Conservation (phyloP, 148 eudicot species). For the Cornus kousa region DNA sequence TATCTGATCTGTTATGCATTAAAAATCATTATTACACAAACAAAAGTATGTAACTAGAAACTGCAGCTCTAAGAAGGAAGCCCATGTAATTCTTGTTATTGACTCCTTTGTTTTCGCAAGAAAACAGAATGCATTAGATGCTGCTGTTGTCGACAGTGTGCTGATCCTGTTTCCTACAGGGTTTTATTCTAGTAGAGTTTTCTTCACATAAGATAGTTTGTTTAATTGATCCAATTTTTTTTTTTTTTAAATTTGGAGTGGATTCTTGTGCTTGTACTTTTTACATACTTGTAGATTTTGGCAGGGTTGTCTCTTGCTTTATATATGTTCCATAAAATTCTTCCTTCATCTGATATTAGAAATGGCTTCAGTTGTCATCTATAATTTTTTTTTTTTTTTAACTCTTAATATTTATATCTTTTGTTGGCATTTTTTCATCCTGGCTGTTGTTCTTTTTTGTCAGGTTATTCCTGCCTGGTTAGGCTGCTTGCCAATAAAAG, state of each 20-base stretch:
- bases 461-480: constrained; percentile 90
- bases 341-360: constrained; percentile 3
- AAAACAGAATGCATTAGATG: neutral
- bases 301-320: neutral
- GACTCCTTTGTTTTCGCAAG: neutral
- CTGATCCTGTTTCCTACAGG: neutral
- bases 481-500: constrained; percentile 73
- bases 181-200: neutral
- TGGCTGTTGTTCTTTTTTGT: constrained; percentile 7
- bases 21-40: neutral
- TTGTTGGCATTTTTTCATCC: constrained; percentile 5
- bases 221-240: neutral
- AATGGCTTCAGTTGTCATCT: neutral
- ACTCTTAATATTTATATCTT: neutral
- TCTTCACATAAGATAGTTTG: neutral
- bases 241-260: neutral
- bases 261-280: neutral
- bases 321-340: neutral
- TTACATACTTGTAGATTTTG: neutral
- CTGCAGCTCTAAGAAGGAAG: neutral
- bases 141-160: neutral
- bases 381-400: too few species aligned
- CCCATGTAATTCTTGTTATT: neutral
- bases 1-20: neutral
- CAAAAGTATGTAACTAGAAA: neutral